Evolutionary conservation across 2,329 filamentous ascomycete genomes (phyloP).

Genomic region (Fusarium nygamai): DNA sequence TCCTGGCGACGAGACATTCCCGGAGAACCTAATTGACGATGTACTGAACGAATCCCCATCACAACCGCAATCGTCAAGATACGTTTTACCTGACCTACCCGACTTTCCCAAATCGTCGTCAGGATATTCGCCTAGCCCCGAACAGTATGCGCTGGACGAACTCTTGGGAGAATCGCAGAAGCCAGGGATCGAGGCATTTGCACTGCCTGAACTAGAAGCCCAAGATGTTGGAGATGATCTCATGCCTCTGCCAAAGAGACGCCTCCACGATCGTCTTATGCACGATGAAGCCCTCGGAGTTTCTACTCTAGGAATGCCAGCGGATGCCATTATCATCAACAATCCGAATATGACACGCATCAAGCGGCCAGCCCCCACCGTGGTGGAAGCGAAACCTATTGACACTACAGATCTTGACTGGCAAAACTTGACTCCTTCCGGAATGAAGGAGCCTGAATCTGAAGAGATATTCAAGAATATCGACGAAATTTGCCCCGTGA

Average conservation of each 20-base stretch:
- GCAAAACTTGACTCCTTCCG: constrained; percentile 44
- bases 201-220: constrained; percentile 10
- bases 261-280: constrained; percentile 42
- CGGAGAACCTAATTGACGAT: neutral
- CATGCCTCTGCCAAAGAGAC: neutral
- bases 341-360: constrained; percentile 48
- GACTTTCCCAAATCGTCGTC: neutral
- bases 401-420: constrained; percentile 42
- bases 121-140: neutral
- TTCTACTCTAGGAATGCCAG: constrained; percentile 49
- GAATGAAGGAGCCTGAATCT: constrained; percentile 38
- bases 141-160: neutral
- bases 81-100: neutral
- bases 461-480: constrained; percentile 58
- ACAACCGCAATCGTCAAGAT: neutral
- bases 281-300: constrained; percentile 46
- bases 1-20: neutral
- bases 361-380: constrained; percentile 18
- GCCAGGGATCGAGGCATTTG: neutral
- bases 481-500: constrained; percentile 59
- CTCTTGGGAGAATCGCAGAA: neutral
- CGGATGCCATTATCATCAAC: constrained; percentile 59
- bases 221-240: neutral
- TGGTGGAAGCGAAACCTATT: constrained; percentile 32
- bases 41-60: neutral